Base-by-base conservation (phyloP, 306 rosid species). In the Sindora glabra region DNA sequence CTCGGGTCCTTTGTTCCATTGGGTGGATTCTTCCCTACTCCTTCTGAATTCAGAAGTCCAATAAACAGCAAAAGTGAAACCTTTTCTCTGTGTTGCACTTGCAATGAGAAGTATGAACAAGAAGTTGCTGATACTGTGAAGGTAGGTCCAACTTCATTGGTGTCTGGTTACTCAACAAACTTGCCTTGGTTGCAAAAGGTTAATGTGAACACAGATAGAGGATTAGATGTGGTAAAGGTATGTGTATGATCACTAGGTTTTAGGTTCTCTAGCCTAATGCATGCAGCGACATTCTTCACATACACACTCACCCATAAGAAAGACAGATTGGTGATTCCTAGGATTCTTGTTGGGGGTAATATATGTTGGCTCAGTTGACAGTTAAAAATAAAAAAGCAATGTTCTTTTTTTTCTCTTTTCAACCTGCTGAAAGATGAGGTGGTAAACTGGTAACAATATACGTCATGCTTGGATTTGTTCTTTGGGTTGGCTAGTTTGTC, bases 1-100 rank as follows among this genome's bases (percentile, higher is more conserved):
- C 72, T 94, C 94, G 90, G 95, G 68, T 94, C 99, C 66, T 94
- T 89, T 57, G 89, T 94, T 73, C 99, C 99, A 57, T 80, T 94
- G 56, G 95, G 89, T 10, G 99, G 99, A 19, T 94, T 89, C 75
- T 86, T 89, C 49, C 64, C 97, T 34, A 57, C 89, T 36, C 75
- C 87, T 13, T 73, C 94, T 1, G 81, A 83, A 50, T 68, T 80
- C 53, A 73, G 46, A 59, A 79, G 32, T 60, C 86, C 84, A 13
- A 24, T 63, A 39, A 71, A 62, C 72, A 32, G 70, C 69, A 50
- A 57, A n/a, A 69, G 24, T 62, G 77, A 80, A 44, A 37, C 78
- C 10, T 69, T 72, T 57, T 18, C 70, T 25, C 79, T 79, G 52
- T 89, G 99, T 63, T 80, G 71, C 48, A 58, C 64, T 25, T 89